phyloP scores from a whole-genome alignment of 306 rosid species.

The Citrullus amarus region DNA sequence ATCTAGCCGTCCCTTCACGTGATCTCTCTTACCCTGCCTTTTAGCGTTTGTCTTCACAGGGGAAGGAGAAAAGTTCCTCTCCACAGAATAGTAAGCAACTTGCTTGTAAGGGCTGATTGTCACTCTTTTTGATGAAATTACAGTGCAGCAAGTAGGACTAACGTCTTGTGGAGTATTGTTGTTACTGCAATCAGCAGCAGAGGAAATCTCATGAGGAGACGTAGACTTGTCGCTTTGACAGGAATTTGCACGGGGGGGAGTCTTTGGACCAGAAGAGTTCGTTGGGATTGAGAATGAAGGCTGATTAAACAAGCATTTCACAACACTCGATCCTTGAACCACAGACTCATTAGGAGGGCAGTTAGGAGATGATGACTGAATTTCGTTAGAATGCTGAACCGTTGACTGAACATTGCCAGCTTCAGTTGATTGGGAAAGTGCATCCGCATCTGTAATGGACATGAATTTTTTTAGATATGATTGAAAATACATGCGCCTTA shows the following conservation, averaged over 20 bases:
- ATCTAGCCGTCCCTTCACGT: slow-evolving; percentile 63
- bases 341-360: slow-evolving; percentile 18
- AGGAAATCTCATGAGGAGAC: slow-evolving; percentile 42
- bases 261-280: slow-evolving; percentile 38
- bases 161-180: slow-evolving; percentile 24
- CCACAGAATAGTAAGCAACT: slow-evolving; percentile 37
- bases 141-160: slow-evolving; percentile 43
- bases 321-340: slow-evolving; percentile 49
- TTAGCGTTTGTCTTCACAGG: slow-evolving; percentile 34
- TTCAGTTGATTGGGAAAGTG: slow-evolving; percentile 18
- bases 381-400: slow-evolving; percentile 20
- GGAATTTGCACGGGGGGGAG: slow-evolving; percentile 46
- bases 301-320: slow-evolving; percentile 62
- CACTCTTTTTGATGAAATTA: slow-evolving; percentile 71
- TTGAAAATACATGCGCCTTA: neutral
- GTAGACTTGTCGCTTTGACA: slow-evolving; percentile 33
- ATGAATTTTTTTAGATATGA: neutral
- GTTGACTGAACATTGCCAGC: slow-evolving; percentile 21
- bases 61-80: slow-evolving; percentile 46
- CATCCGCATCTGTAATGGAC: slow-evolving; percentile 19
- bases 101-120: slow-evolving; percentile 59
- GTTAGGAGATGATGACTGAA: slow-evolving; percentile 26
- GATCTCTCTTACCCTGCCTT: slow-evolving; percentile 45
- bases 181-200: slow-evolving; percentile 25
- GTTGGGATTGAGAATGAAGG: slow-evolving; percentile 25